Evolutionary conservation across 163 green algal genomes (phyloP).

Genomic region (Smithsoniella earleae): DNA sequence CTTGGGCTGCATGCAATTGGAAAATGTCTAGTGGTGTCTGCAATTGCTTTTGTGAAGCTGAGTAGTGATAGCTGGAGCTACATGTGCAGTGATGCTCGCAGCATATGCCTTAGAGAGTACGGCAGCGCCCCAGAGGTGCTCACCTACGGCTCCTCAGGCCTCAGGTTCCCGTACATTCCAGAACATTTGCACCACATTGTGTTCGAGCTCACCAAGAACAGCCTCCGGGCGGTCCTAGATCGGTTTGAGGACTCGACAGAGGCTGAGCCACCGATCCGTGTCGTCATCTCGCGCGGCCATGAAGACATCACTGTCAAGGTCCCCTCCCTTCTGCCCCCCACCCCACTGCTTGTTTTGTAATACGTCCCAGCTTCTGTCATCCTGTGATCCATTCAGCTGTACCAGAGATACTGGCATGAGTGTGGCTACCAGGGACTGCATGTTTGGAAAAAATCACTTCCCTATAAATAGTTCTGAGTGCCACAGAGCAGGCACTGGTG

Average conservation of each 20-base stretch:
- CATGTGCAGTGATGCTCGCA: constrained; percentile 64
- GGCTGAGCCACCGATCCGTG: constrained; percentile 64
- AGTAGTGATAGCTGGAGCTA: too few species aligned
- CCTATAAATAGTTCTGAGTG: too few species aligned
- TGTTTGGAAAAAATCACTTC: too few species aligned
- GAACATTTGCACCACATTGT: constrained; percentile 65
- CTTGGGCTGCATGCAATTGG: too few species aligned
- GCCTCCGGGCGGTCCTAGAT: constrained; percentile 78
- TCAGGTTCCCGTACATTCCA: constrained; percentile 93
- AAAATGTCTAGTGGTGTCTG: too few species aligned
- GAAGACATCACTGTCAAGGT: constrained; percentile 99
- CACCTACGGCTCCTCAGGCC: constrained; percentile 79
- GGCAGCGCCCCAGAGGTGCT: constrained; percentile 79
- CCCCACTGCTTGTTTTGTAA: neutral
- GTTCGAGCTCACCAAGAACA: constrained; percentile 92
- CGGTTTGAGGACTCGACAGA: constrained; percentile 65
- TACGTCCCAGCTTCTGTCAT: too few species aligned
- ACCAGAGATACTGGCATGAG: too few species aligned
- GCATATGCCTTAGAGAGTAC: constrained; percentile 89
- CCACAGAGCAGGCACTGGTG: too few species aligned
- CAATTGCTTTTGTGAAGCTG: too few species aligned
- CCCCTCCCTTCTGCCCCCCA: neutral
- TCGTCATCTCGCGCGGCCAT: constrained; percentile 56
- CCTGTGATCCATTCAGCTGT: too few species aligned
- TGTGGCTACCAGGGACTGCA: too few species aligned